Base-by-base conservation (phyloP, 805 yeast genomes). In the Wickerhamomyces rabaulensis region DNA sequence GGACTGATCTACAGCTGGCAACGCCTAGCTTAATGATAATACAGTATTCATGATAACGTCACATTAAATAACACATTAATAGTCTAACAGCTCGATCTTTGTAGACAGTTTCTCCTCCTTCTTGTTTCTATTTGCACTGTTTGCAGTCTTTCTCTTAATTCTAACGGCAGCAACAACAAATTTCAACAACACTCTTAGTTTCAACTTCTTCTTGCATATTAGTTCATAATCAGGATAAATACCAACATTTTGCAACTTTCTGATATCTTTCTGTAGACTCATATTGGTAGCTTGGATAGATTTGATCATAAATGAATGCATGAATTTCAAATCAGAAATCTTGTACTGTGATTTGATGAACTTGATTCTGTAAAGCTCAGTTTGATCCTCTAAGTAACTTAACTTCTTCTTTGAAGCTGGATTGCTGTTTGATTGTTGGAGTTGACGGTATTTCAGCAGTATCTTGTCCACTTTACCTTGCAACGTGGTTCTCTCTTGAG, bases 321-420 rank as follows among this genome's bases (percentile, higher is more conserved):
- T 58, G 50, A 62, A 70, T 48, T 56, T 64, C 47, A 70, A 60
- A 51, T 70, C 75, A 9, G 62, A 56, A 20, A 61, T 58, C 39
- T 55, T 48, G 39, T 66, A 63, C 42, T 68, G 64, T 44, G 71
- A 58, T 47, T 78, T 80, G 40, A 70, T 70, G 41, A 76, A 62
- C 53, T 72, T 75, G 44, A 79, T 71, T 52, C 65, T 71, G 58
- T 71, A 74, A 46, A 74, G 68, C 29, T 70, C 70, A 50, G 70
- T 61, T 56, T 77, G 78, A 41, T 66, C 65, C 40, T 69, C 68
- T 29, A 69, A 57, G 10, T 37, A 36, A 3, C 41, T 19, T 13
- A 67, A 53, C 17, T 51, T 41, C 20, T 44, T 37, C n/a, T 64
- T 59, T 20, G 64, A 52, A 13, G 9, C 38, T 5, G 21, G 12